Conservation (phyloP, 1,284 basidiomycete species). For the Cryptococcus sp. region DNA sequence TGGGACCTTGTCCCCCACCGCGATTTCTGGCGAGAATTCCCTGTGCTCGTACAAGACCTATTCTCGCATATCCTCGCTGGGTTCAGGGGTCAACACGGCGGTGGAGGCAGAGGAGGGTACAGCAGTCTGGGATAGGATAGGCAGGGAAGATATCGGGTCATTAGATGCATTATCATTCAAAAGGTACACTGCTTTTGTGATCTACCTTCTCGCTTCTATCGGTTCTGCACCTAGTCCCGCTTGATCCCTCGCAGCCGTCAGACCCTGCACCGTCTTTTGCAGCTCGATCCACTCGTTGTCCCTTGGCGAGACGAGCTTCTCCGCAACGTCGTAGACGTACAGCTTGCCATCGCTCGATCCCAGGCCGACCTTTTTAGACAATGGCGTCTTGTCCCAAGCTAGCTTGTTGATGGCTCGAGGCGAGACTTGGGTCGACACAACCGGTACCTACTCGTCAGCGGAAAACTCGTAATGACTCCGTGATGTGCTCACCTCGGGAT, state of each 20-base stretch:
- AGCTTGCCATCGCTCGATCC: slow-evolving; percentile 88
- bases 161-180: slow-evolving; percentile 10
- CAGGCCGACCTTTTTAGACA: slow-evolving; percentile 64
- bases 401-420: slow-evolving; percentile 88
- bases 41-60: slow-evolving; percentile 37
- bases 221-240: background rate
- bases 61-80: slow-evolving; percentile 36
- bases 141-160: too few species aligned
- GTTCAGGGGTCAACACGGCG: slow-evolving; percentile 25
- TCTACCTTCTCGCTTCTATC: background rate
- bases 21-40: slow-evolving; percentile 48
- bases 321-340: slow-evolving; percentile 92
- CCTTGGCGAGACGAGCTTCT: slow-evolving; percentile 65
- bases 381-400: slow-evolving; percentile 87
- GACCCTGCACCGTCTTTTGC: slow-evolving; percentile 62
- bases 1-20: slow-evolving; percentile 47
- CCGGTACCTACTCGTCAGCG: slow-evolving; percentile 30
- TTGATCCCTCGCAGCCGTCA: slow-evolving; percentile 14
- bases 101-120: slow-evolving; percentile 36
- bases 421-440: slow-evolving; percentile 45
- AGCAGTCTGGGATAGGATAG: slow-evolving; percentile 28
- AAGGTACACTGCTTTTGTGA: background rate
- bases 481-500: slow-evolving; percentile 70
- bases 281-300: slow-evolving; percentile 85
- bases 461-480: too few species aligned